Evolutionary conservation across 2,329 filamentous ascomycete species (phyloP), one percentile per base, ranked within the genome.

Genomic region (Rhynchosporium graminicola): DNA sequence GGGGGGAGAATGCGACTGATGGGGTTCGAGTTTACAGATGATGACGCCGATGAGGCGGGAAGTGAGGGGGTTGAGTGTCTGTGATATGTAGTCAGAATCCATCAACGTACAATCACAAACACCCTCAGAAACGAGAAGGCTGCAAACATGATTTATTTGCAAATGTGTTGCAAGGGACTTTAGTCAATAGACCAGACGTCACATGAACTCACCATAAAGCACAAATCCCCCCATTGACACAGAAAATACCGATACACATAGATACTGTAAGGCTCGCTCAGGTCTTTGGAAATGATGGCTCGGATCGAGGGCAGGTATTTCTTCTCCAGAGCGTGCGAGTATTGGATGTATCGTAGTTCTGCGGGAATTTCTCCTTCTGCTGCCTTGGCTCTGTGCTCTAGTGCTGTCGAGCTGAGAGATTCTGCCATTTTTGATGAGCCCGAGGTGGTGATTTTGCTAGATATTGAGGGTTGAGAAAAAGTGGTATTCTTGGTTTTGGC

Each of bases 161-260:
- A 54, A 6, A 43, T 31, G 15, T n/a, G n/a, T 3, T 5, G 46
- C 8, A 57, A 15, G 26, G 20, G n/a, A 7, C 3, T 1, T 36
- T 10, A 10, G 9, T 36, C 33, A 46, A 46, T 1, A 8, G n/a
- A 46, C 7, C 3, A n/a, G 42, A 3, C 15, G 5, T 43, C n/a
- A 20, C 20, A n/a, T 20, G 43, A 26, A 46, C 43, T 40, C 78
- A 94, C 92, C 87, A 98, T 91, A 77, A 92, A 98, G 77, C 95
- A 99, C n/a, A 99, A 80, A 73, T 98, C 89, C 4, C 91, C 90
- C 95, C 95, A 99, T 83, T 98, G 92, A 74, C 96, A 97, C 20
- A 99, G 80, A 72, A 99, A 99, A 76, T 99, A 99, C 38, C 95
- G 87, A 77, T 98, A 99, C 63, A 99, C 95, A 79, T 99, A 99